phyloP scores from a whole-genome alignment of 2,329 filamentous ascomycete species.

The Phyllosticta citribraziliensis region DNA sequence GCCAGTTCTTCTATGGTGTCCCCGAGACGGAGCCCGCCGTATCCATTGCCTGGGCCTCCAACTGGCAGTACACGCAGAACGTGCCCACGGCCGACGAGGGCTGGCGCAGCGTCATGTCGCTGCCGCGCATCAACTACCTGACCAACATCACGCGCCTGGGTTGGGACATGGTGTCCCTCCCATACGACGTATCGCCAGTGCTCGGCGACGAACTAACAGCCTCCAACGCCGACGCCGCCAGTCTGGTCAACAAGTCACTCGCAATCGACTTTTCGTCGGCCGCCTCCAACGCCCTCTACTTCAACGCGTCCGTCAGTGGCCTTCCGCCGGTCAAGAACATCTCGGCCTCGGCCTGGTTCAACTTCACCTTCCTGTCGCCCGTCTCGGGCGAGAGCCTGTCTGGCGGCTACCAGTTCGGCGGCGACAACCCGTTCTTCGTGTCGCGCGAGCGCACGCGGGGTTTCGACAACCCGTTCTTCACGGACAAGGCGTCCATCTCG shows the following conservation, averaged over 20 bases:
- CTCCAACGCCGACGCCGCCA: constrained; percentile 25
- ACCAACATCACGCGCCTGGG: constrained; percentile 42
- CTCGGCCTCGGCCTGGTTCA: constrained; percentile 29
- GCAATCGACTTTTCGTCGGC: constrained; percentile 43
- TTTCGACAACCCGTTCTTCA: constrained; percentile 43
- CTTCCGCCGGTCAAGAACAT: constrained; percentile 25
- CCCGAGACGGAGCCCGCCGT: constrained; percentile 30
- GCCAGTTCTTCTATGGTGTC: constrained; percentile 45
- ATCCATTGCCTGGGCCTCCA: constrained; percentile 48
- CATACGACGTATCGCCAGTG: constrained; percentile 41
- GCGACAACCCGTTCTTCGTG: constrained; percentile 42
- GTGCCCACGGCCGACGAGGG: constrained; percentile 47
- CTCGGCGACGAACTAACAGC: constrained; percentile 32
- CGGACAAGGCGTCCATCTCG: constrained; percentile 40
- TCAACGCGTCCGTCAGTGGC: constrained; percentile 44
- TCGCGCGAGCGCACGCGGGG: constrained; percentile 40
- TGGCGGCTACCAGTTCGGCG: constrained; percentile 41
- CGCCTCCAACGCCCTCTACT: constrained; percentile 43
- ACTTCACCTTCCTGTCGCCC: constrained; percentile 45
- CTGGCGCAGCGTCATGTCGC: constrained; percentile 44
- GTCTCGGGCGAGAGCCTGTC: constrained; percentile 39
- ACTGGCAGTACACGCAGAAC: constrained; percentile 48
- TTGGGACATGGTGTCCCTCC: constrained; percentile 41
- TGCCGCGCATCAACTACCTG: constrained; percentile 44
- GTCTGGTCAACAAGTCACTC: constrained; percentile 40